Evolutionary conservation across 2,329 filamentous ascomycete genomes (phyloP), one percentile per base, ranked within the genome.

Genomic region (Fusarium algeriense): DNA sequence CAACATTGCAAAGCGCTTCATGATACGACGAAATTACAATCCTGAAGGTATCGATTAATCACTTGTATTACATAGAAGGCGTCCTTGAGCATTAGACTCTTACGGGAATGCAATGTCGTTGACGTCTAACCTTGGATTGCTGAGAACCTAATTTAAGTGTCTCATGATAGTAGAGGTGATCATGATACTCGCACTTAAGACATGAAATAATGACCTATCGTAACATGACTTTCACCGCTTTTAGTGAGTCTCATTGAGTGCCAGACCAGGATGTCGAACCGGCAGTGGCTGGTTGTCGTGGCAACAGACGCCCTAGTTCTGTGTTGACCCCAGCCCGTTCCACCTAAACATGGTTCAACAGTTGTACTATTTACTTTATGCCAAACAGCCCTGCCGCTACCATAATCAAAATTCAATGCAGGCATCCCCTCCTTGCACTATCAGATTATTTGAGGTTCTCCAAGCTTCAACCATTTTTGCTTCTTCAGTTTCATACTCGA

Each of bases 341-440:
- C 40, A 37, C 20, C 60, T 53, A 55, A 71, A 75, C 66, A 65
- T 62, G 65, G 60, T 53, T 56, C 34, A 37, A 59, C 56, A 58
- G 38, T 53, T 66, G 67, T 73, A 74, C 56, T 56, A 67, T 67
- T 63, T 63, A 67, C 56, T 75, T 70, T 70, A 75, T 67, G 66
- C 54, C 45, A 68, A 73, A 68, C 69, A 71, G 65, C 61, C 65
- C 48, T 71, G 61, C 69, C 50, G 60, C 60, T 61, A 60, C 64
- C 46, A 64, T 63, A 46, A 58, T 34, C 32, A 40, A 62, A 37
- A 50, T 34, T 50, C 32, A 40, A 64, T 71, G 54, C 73, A 70
- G 62, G 62, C 66, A 73, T 65, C 67, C 74, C 74, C 73, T 75
- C 74, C 67, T 71, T 70, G 52, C 60, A 58, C 58, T 64, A 64